Evolutionary conservation across 2,329 filamentous ascomycete genomes (phyloP).

Genomic region (Phialophora verrucosa): DNA sequence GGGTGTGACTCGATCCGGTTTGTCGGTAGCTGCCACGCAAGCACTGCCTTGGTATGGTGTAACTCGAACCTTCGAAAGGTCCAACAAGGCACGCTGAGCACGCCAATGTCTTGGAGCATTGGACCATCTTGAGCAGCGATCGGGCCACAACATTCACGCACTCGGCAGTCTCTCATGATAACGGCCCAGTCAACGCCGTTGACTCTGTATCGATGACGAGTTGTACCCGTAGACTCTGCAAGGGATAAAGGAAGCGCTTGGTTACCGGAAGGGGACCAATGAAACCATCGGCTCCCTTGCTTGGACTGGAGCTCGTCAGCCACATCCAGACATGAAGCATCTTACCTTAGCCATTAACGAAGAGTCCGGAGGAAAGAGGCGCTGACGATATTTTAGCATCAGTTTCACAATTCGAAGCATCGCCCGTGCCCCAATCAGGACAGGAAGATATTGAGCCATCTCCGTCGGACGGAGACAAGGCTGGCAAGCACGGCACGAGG

Average conservation of each 20-base stretch:
- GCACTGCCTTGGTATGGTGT: slow-evolving; percentile 8
- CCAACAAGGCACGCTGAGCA: not conserved
- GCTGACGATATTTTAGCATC: not conserved
- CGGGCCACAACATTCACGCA: not conserved
- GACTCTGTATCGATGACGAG: slow-evolving; percentile 5
- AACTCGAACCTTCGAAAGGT: slow-evolving; percentile 3
- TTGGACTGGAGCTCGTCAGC: slow-evolving; percentile 1
- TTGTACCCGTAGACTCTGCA: not conserved
- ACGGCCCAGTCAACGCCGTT: not conserved
- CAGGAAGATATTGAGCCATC: not conserved
- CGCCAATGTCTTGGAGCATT: slow-evolving; percentile 12
- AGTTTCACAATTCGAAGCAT: not conserved
- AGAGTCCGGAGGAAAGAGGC: not conserved
- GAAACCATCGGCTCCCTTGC: not conserved
- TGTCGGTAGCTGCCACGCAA: slow-evolving; percentile 10
- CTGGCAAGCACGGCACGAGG: not conserved
- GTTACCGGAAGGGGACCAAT: not conserved
- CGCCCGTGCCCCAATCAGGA: not conserved
- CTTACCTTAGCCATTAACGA: not conserved
- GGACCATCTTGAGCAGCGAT: slow-evolving; percentile 1
- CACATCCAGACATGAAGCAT: slow-evolving; percentile 4
- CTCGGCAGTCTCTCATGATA: not conserved
- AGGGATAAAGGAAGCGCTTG: not conserved
- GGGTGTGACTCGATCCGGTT: not conserved
- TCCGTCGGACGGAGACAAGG: not conserved